Conservation (phyloP, 768 basidiomycete genomes). For the Amyloporia xantha region DNA sequence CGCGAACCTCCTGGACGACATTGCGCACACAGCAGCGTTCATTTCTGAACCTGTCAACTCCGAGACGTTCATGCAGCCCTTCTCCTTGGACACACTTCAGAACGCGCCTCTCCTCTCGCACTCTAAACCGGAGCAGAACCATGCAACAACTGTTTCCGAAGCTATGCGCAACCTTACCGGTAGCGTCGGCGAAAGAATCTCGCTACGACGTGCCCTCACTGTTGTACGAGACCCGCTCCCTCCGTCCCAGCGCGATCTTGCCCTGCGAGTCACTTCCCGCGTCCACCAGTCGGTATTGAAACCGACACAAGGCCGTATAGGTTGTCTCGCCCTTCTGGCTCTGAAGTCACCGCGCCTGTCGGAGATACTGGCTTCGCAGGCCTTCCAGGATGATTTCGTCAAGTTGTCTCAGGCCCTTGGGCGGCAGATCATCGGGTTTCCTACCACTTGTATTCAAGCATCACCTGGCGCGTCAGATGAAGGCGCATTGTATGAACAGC, state of each 20-base stretch:
- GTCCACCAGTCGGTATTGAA: slow-evolving; percentile 45
- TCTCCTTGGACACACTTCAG: slow-evolving; percentile 44
- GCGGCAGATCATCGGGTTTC: slow-evolving; percentile 80
- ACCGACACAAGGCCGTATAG: slow-evolving; percentile 47
- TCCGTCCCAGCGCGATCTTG: slow-evolving; percentile 27
- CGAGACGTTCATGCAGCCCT: slow-evolving; percentile 37
- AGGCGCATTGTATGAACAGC: slow-evolving; percentile 62
- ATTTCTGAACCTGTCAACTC: slow-evolving; percentile 43
- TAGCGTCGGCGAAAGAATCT: slow-evolving; percentile 76
- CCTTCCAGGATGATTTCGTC: slow-evolving; percentile 51
- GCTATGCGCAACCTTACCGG: slow-evolving; percentile 67
- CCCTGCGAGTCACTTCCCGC: slow-evolving; percentile 50
- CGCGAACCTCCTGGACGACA: slow-evolving; percentile 63
- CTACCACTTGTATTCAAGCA: slow-evolving; percentile 46
- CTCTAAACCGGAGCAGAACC: slow-evolving; percentile 20
- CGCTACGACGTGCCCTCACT: slow-evolving; percentile 51
- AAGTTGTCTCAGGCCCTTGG: slow-evolving; percentile 71
- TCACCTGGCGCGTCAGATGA: slow-evolving; percentile 29
- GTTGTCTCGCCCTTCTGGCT: slow-evolving; percentile 48
- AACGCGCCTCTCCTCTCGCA: slow-evolving; percentile 65
- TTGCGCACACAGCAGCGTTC: slow-evolving; percentile 80
- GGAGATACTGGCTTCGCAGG: slow-evolving; percentile 35
- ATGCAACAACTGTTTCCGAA: slow-evolving; percentile 40
- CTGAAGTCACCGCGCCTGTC: slow-evolving; percentile 43
- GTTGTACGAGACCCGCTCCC: slow-evolving; percentile 33